These are phyloP conservation scores for Phytopythium chamaehyphon DNA, from an alignment of 352 stramenopile species.

Conservation along the genomic window DNA sequence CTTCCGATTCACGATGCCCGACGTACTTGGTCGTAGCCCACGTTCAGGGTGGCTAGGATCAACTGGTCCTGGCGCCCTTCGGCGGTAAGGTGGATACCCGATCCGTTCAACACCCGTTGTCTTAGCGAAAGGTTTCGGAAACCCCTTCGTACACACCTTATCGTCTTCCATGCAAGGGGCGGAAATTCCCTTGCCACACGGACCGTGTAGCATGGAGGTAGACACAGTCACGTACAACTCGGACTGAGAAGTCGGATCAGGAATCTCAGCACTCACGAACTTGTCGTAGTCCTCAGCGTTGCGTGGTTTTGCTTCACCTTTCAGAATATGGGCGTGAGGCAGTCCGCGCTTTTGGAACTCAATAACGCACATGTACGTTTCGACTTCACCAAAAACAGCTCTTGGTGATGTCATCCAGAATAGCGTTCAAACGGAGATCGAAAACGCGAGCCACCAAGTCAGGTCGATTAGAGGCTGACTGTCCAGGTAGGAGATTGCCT, in stretches of 20 bases:
- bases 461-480: background rate
- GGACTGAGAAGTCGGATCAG: background rate
- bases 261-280: background rate
- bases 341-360: conserved; percentile 45
- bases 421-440: background rate
- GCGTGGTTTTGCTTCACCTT: conserved; percentile 11
- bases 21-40: no score
- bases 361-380: conserved; percentile 19
- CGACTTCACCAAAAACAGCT: conserved; percentile 18
- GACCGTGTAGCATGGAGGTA: background rate
- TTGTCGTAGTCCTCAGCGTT: background rate
- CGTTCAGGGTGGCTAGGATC: no score
- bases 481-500: background rate
- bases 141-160: background rate
- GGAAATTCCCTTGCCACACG: background rate
- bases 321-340: conserved; percentile 34
- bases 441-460: background rate
- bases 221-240: background rate
- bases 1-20: background rate
- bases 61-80: no score
- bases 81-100: background rate
- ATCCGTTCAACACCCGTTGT: background rate
- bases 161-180: background rate
- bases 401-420: conserved; percentile 12
- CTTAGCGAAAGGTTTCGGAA: background rate